Evolutionary conservation across 2,329 filamentous ascomycete species (phyloP), one percentile per base, ranked within the genome.

Genomic region (Hirsutella minnesotensis): DNA sequence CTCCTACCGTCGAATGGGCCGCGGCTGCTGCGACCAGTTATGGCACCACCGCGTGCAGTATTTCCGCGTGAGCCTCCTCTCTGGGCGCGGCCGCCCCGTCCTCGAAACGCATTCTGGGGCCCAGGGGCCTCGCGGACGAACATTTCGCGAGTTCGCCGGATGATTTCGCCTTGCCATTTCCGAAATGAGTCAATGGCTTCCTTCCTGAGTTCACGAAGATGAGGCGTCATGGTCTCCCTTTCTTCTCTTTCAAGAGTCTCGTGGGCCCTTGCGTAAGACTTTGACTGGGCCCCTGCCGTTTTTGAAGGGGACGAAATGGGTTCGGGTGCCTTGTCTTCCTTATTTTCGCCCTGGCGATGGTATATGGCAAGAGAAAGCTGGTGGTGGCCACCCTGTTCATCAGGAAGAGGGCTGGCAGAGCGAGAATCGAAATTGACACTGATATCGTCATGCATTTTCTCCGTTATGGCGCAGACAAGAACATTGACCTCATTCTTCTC

Each of bases 151-250:
- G 94, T 67, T 13, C 88, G 76, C 44, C 77, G 72, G 34, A 86
- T 66, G 9, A 95, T 75, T 12, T 70, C 68, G 5, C 77, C 71
- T 53, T 86, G 77, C 90, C 90, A 96, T 49, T 86, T 82, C 45
- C 83, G 79, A 56, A 90, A 94, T 56, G 82, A 79, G 7, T 71
- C 65, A 5, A 94, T 58, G 2, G 80, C 73, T 42, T 83, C 79
- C 48, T 75, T 78, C 64, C 80, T 88, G 52, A 88, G 62, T 52
- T 86, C 81, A 44, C 72, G 64, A 47, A 82, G 70, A 44, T 69
- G 62, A 4, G 66, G 61, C 29, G 61, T 64, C 43, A 68, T 64
- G 19, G 57, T 49, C 31, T 58, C 56, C 15, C 59, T 47, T 36
- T 60, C 58, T 30, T 61, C 54, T 30, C 62, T 59, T 16, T 58